Conservation (phyloP, 768 basidiomycete species). For the Phallus indusiatus region DNA sequence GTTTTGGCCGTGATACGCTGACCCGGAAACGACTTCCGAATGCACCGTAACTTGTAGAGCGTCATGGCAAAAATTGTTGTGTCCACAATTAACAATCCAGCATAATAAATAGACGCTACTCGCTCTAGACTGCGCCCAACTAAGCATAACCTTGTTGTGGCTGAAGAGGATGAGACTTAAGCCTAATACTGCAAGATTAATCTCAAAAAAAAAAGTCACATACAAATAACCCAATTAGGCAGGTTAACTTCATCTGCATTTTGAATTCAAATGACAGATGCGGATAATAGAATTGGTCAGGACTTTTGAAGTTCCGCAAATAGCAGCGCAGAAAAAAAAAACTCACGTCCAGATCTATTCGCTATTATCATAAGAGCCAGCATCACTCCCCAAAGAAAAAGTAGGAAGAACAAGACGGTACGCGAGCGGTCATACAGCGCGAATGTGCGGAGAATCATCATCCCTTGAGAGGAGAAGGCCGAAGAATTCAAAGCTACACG, state of each 20-base stretch:
- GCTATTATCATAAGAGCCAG: not conserved
- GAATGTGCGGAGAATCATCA: constrained; percentile 1
- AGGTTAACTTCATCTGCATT: not conserved
- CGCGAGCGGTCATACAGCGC: not conserved
- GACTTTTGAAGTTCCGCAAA: too few species aligned
- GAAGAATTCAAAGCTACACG: not conserved
- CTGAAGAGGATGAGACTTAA: not conserved
- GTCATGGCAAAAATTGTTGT: not conserved
- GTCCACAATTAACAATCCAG: not conserved
- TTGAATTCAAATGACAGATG: not conserved
- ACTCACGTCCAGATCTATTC: not conserved
- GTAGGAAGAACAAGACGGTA: not conserved
- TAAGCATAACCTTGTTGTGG: not conserved
- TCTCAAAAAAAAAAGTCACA: not conserved
- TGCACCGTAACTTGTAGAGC: not conserved
- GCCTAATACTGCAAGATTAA: not conserved
- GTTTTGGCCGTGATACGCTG: too few species aligned
- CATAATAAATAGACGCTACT: not conserved
- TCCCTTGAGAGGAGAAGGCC: not conserved
- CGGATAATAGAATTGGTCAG: too few species aligned
- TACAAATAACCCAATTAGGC: not conserved
- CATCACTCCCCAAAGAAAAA: not conserved
- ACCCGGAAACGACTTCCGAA: too few species aligned
- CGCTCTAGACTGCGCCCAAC: not conserved
- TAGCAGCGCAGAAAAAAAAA: not conserved